Evolutionary conservation across 2,329 filamentous ascomycete species (phyloP).

Genomic region (Phaeosphaeria sp.): DNA sequence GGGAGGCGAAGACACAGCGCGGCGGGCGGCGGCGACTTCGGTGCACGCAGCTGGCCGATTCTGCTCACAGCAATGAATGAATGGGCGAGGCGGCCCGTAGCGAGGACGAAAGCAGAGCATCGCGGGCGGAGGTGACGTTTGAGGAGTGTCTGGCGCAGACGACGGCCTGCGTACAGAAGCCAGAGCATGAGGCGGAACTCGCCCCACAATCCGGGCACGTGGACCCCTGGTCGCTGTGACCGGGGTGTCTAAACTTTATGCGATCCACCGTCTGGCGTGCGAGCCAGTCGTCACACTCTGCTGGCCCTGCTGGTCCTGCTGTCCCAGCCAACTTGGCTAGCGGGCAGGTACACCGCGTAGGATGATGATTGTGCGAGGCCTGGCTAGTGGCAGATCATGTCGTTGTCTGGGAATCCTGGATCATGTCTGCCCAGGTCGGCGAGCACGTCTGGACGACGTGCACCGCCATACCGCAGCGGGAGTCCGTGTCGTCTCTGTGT

Average conservation of each 20-base stretch:
- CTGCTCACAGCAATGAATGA: background rate
- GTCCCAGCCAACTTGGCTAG: background rate
- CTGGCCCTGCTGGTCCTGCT: background rate
- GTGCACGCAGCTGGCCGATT: conserved; percentile 2
- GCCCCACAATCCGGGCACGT: conserved; percentile 21
- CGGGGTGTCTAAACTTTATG: background rate
- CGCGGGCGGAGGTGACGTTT: conserved; percentile 27
- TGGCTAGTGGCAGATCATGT: conserved; percentile 12
- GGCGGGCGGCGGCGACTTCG: background rate
- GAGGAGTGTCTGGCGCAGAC: conserved; percentile 20
- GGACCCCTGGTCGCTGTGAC: conserved; percentile 22
- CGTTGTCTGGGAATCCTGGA: conserved; percentile 6
- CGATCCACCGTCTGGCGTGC: background rate
- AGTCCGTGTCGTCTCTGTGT: background rate
- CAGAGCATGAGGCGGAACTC: background rate
- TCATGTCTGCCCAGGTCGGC: background rate
- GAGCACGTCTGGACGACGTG: background rate
- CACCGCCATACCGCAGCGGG: background rate
- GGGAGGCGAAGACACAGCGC: background rate
- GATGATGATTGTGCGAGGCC: background rate
- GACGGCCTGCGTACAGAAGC: background rate
- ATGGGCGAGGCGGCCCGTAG: conserved; percentile 22
- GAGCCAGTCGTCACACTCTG: background rate
- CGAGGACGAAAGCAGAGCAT: conserved; percentile 17
- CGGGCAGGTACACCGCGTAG: background rate